A percentile compares a stretch with the other conserved stretches of the same genome.
Conservation (phyloP, 441 rosid genomes). For the Omphalea diandra region DNA sequence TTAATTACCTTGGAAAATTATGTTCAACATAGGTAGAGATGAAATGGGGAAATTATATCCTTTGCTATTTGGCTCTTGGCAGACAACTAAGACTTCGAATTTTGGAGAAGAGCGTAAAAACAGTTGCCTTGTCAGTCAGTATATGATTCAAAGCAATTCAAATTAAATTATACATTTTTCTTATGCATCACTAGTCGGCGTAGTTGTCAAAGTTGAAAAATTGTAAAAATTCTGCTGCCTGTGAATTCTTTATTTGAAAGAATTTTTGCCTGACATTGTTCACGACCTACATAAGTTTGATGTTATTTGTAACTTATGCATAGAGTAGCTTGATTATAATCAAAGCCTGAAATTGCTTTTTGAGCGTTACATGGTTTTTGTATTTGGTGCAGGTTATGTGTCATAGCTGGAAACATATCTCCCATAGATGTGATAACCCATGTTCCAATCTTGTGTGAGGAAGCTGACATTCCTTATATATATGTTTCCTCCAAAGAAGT, state of each 20-base stretch:
- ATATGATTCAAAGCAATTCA: too few relatives aligned
- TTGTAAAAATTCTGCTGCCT: background rate
- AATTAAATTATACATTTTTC: too few relatives aligned
- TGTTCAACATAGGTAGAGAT: background rate
- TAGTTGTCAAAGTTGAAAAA: background rate
- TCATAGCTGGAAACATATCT: constrained; percentile 88
- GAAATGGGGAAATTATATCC: background rate
- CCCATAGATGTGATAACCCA: constrained; percentile 98
- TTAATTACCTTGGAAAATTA: background rate
- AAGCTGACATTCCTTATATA: constrained; percentile 66
- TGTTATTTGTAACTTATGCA: background rate
- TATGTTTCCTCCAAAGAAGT: constrained; percentile 94
- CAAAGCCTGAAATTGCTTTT: background rate
- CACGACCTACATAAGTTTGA: background rate
- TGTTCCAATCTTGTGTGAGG: constrained; percentile 78
- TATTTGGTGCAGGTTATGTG: constrained; percentile 58
- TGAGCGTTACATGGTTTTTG: constrained; percentile 5
- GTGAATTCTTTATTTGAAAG: too few relatives aligned
- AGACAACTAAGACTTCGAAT: background rate
- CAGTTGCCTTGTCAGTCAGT: too few relatives aligned
- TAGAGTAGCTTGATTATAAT: background rate
- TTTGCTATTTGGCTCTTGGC: background rate
- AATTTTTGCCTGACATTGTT: too few relatives aligned
- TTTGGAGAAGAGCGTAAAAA: background rate
- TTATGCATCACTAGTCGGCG: background rate